Conservation (phyloP, 2,329 filamentous ascomycete genomes). For the Ramularia collo-cygni region DNA sequence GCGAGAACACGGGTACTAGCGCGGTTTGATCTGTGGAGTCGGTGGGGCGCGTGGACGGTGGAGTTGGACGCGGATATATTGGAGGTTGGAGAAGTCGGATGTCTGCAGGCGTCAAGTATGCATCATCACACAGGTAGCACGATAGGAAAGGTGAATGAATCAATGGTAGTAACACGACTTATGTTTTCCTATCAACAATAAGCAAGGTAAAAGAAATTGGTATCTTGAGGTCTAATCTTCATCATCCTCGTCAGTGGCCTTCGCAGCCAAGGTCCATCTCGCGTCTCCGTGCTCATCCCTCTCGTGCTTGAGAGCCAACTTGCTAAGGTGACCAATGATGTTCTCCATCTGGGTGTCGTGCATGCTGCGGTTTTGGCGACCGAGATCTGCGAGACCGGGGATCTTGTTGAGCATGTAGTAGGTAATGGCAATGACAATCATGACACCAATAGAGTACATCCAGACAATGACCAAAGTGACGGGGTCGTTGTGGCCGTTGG, state of each 20-base stretch:
- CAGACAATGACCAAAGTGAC: slow-evolving; percentile 60
- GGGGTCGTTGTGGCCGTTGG: slow-evolving; percentile 50
- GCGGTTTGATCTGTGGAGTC: not conserved
- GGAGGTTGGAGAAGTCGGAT: no score
- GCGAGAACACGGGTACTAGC: no score
- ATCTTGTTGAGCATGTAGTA: slow-evolving; percentile 58
- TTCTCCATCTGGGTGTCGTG: slow-evolving; percentile 61
- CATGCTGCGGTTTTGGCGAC: slow-evolving; percentile 54
- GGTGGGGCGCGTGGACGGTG: not conserved
- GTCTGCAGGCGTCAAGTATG: no score
- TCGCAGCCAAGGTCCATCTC: slow-evolving; percentile 40
- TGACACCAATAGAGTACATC: slow-evolving; percentile 60
- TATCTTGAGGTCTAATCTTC: slow-evolving; percentile 37
- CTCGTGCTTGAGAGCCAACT: slow-evolving; percentile 56
- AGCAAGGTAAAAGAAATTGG: slow-evolving; percentile 18
- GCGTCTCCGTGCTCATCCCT: slow-evolving; percentile 40
- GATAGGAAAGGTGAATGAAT: not conserved
- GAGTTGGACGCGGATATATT: no score
- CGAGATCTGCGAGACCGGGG: slow-evolving; percentile 53
- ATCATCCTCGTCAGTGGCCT: slow-evolving; percentile 41
- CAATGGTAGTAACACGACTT: not conserved
- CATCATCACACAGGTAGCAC: no score
- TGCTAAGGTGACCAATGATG: slow-evolving; percentile 57
- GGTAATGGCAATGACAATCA: slow-evolving; percentile 58
- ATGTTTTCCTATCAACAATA: slow-evolving; percentile 15